Evolutionary conservation across 2,329 filamentous ascomycete species (phyloP).

Genomic region (Emergomyces orientalis): DNA sequence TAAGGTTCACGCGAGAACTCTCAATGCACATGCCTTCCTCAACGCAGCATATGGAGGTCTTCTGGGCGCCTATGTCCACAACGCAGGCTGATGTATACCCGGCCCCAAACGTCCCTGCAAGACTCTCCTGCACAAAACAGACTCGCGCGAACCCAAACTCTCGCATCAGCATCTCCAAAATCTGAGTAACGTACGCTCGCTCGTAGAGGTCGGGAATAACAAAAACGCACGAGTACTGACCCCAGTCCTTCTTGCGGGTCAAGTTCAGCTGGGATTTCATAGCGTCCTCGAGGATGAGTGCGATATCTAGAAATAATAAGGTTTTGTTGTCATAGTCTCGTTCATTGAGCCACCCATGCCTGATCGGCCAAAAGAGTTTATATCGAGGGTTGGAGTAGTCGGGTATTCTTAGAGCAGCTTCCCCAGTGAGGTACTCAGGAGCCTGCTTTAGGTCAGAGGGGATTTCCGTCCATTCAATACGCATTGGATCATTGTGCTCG

Average conservation of each 20-base stretch:
- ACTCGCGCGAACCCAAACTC: conserved; percentile 85
- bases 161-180: conserved; percentile 74
- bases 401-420: conserved; percentile 73
- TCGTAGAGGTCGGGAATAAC: conserved; percentile 96
- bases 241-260: conserved; percentile 68
- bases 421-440: conserved; percentile 71
- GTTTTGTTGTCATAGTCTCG: conserved; percentile 73
- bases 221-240: conserved; percentile 91
- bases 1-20: conserved; percentile 88
- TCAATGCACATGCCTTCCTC: conserved; percentile 93
- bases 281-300: conserved; percentile 75
- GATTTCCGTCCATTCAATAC: conserved; percentile 92
- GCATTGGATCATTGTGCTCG: conserved; percentile 87
- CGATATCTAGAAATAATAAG: conserved; percentile 76
- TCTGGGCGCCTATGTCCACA: conserved; percentile 92
- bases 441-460: conserved; percentile 49
- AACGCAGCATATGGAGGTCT: conserved; percentile 93
- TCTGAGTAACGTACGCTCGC: conserved; percentile 76
- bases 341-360: conserved; percentile 80
- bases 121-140: conserved; percentile 91
- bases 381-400: conserved; percentile 84
- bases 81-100: conserved; percentile 92
- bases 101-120: conserved; percentile 88
- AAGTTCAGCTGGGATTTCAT: conserved; percentile 77
- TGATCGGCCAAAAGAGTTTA: conserved; percentile 86